Conservation (phyloP, 345 rosid genomes). For the Brassica nigra region DNA sequence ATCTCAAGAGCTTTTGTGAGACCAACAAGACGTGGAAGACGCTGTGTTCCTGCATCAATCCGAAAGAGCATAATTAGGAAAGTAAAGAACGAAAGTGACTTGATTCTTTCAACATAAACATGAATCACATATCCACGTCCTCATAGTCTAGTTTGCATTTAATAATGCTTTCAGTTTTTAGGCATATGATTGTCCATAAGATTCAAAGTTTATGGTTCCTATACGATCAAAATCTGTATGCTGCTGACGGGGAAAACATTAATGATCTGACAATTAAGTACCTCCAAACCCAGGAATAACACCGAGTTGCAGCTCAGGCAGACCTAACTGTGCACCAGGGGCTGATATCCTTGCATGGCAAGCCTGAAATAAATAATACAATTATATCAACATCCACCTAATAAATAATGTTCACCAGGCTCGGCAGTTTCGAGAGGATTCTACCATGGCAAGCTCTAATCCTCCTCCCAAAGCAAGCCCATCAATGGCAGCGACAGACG, state of each 20-base stretch:
- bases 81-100: background rate
- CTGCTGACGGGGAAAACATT: background rate
- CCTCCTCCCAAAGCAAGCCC: slow-evolving; percentile 99
- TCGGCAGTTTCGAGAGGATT: background rate
- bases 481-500: slow-evolving; percentile 96
- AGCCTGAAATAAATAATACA: slow-evolving; percentile 48
- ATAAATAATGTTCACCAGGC: background rate
- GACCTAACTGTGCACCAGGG: slow-evolving; percentile 73
- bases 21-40: slow-evolving; percentile 99
- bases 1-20: slow-evolving; percentile 88
- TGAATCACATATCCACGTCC: slow-evolving; percentile 1
- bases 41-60: slow-evolving; percentile 78
- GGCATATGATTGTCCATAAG: background rate
- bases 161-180: background rate
- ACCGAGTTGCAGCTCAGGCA: slow-evolving; percentile 95
- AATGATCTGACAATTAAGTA: slow-evolving; percentile 33
- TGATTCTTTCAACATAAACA: background rate
- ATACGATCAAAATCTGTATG: background rate
- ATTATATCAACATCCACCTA: slow-evolving; percentile 11
- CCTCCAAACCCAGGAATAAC: slow-evolving; percentile 98
- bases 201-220: background rate
- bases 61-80: slow-evolving; percentile 29
- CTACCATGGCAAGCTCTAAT: slow-evolving; percentile 94
- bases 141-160: background rate
- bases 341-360: slow-evolving; percentile 93